Conservation (phyloP, 148 eudicot species). For the Dianthus caryophyllus region DNA sequence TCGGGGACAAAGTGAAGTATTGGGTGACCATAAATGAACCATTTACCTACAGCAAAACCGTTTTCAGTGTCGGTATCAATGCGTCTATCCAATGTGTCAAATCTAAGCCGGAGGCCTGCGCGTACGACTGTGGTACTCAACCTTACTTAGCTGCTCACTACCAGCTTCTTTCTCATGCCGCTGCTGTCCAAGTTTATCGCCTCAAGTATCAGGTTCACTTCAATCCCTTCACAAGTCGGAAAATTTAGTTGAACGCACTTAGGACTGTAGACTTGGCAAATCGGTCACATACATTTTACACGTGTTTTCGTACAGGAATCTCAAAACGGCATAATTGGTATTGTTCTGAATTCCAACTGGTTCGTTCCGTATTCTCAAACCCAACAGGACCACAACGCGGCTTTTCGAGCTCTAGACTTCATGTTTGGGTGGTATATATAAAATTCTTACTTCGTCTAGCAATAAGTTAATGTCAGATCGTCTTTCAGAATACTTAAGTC, state of each 20-base stretch:
- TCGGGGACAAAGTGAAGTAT: conserved; percentile 34
- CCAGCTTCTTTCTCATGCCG: conserved; percentile 33
- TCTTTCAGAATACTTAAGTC: too few relatives aligned
- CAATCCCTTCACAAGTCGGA: background rate
- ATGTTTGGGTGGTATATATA: conserved; percentile 32
- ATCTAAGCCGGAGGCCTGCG: conserved; percentile 23
- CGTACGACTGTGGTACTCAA: conserved; percentile 23
- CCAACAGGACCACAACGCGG: conserved; percentile 13
- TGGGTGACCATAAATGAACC: conserved; percentile 45
- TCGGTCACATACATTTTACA: background rate
- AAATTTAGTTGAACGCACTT: too few relatives aligned
- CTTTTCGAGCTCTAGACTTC: conserved; percentile 28
- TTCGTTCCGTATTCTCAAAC: conserved; percentile 20
- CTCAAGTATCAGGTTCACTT: conserved; percentile 29
- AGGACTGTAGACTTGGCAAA: too few relatives aligned
- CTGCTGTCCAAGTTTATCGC: conserved; percentile 29
- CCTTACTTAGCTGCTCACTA: conserved; percentile 33
- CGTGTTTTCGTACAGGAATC: conserved; percentile 6
- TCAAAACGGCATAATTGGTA: conserved; percentile 31
- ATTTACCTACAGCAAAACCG: conserved; percentile 12
- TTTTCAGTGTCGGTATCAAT: conserved; percentile 13
- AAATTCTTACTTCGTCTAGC: too few relatives aligned
- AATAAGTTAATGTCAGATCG: too few relatives aligned
- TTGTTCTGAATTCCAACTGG: conserved; percentile 26
- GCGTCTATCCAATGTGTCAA: conserved; percentile 25